These are phyloP conservation scores for Pseudogymnoascus sp. DNA, from an alignment of 2,329 filamentous ascomycete genomes.

Conservation along the genomic window DNA sequence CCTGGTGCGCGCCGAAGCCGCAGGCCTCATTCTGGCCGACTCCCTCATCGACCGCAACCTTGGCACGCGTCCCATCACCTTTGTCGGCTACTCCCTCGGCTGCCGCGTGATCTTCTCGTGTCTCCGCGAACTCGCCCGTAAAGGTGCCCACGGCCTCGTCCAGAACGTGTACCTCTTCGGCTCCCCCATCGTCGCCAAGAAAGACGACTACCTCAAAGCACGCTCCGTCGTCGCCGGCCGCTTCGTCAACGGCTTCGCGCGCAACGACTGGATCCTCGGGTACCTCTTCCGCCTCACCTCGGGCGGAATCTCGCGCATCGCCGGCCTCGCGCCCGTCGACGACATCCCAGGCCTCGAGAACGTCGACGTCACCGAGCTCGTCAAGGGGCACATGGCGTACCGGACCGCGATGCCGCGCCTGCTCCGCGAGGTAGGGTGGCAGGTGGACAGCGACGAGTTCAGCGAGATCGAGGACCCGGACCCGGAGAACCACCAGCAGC, in stretches of 20 bases:
- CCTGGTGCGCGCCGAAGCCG: conserved; percentile 76
- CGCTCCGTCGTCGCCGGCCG: conserved; percentile 82
- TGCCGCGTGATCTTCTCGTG: conserved; percentile 89
- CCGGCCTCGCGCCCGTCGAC: conserved; percentile 71
- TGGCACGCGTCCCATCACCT: conserved; percentile 80
- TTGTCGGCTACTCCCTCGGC: conserved; percentile 91
- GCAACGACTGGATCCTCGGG: conserved; percentile 92
- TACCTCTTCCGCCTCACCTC: conserved; percentile 93
- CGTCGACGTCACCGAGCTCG: conserved; percentile 74
- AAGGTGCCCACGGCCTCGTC: conserved; percentile 75
- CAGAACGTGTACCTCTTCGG: conserved; percentile 96
- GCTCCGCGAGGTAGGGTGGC: conserved; percentile 80
- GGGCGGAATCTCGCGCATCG: conserved; percentile 82
- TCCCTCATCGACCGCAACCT: conserved; percentile 87
- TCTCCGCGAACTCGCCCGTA: conserved; percentile 74
- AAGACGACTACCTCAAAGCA: conserved; percentile 76
- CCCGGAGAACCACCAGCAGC: conserved; percentile 79
- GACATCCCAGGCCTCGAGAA: conserved; percentile 79
- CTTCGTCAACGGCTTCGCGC: conserved; percentile 90
- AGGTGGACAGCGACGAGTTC: conserved; percentile 88
- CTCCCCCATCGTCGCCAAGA: conserved; percentile 82
- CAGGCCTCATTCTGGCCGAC: conserved; percentile 87
- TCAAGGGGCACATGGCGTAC: conserved; percentile 94
- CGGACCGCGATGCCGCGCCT: conserved; percentile 84
- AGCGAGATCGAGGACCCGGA: conserved; percentile 95